These are phyloP conservation scores for Ceratonia siliqua DNA, from an alignment of 306 rosid species.

Conservation along the genomic window DNA sequence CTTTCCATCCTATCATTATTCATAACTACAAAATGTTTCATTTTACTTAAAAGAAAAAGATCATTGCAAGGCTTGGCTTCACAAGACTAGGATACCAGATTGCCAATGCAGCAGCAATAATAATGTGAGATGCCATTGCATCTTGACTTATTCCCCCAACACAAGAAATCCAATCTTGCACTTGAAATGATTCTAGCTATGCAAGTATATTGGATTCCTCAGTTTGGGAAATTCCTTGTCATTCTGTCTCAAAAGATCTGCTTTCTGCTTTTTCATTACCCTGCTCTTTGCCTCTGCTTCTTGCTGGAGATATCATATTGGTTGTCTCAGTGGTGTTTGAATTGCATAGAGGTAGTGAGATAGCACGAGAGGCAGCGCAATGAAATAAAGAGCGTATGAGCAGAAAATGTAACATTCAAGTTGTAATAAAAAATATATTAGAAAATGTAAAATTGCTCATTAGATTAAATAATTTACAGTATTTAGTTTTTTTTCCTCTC, in stretches of 20 bases:
- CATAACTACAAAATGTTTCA: background rate
- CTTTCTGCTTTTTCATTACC: conserved; percentile 39
- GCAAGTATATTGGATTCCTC: conserved; percentile 65
- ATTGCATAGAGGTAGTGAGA: conserved; percentile 67
- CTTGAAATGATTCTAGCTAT: conserved; percentile 92
- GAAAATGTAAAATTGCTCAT: conserved; percentile 1
- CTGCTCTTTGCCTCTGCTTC: conserved; percentile 42
- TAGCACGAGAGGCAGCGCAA: conserved; percentile 90
- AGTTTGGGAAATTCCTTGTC: conserved; percentile 40
- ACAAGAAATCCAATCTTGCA: conserved; percentile 99
- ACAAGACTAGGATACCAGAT: conserved; percentile 98
- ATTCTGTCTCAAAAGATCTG: conserved; percentile 40
- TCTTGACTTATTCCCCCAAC: conserved; percentile 98
- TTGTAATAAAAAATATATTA: background rate
- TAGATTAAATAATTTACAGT: conserved; percentile 11
- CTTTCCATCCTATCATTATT: conserved; percentile 9
- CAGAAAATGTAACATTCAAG: background rate
- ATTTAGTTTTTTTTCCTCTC: background rate
- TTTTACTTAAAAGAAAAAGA: background rate
- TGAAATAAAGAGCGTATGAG: conserved; percentile 80
- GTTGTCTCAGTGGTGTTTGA: conserved; percentile 47
- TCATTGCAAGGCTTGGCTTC: conserved; percentile 59
- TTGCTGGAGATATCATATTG: conserved; percentile 34
- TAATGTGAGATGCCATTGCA: conserved; percentile 91
- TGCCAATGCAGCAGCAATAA: conserved; percentile 96